phyloP scores from a whole-genome alignment of 78 protist genomes.

The Dictyostelium citrinum region DNA sequence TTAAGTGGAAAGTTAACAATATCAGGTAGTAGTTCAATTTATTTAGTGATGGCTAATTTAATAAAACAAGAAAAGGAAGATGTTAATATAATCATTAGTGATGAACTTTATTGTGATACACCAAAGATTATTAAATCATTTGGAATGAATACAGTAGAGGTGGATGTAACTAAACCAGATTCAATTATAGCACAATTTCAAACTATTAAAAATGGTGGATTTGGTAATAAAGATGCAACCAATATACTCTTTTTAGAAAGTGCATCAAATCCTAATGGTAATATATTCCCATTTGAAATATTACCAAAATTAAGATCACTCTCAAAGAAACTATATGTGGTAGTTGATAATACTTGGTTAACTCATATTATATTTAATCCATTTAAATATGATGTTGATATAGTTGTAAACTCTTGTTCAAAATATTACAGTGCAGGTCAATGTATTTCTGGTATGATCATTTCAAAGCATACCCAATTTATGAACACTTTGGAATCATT shows the following conservation, averaged over 20 bases:
- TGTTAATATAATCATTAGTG: not conserved
- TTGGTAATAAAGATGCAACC: not conserved
- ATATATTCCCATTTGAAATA: constrained; percentile 12
- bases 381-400: constrained; percentile 1
- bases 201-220: not conserved
- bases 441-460: constrained; percentile 8
- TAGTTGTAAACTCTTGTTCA: not conserved
- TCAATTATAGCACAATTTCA: not conserved
- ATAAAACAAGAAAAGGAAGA: not conserved
- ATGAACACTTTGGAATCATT: not conserved
- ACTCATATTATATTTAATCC: not conserved
- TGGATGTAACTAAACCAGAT: not conserved
- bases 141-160: not conserved
- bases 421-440: constrained; percentile 11
- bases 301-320: not conserved
- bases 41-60: not conserved
- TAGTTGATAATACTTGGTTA: constrained; percentile 9
- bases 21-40: not conserved
- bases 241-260: not conserved
- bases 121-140: not conserved
- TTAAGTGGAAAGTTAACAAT: not conserved
- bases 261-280: not conserved
- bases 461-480: not conserved
- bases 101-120: constrained; percentile 11
- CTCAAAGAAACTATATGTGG: not conserved